These are phyloP conservation scores for Rhizopogon rudus DNA, from an alignment of 768 basidiomycete genomes.

Conservation along the genomic window DNA sequence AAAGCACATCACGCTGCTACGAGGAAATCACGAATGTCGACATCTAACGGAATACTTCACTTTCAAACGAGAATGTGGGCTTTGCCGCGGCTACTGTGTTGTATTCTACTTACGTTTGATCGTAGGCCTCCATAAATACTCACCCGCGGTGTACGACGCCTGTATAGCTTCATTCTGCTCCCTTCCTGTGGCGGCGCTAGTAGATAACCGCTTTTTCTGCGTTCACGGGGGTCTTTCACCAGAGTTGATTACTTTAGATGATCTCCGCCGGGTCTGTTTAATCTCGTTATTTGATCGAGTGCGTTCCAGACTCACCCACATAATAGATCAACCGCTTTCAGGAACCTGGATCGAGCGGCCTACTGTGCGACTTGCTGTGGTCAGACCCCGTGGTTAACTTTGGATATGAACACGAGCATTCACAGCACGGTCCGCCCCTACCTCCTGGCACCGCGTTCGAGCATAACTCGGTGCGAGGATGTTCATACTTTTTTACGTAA, in stretches of 20 bases:
- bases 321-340: constrained; percentile 82
- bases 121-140: constrained; percentile 88
- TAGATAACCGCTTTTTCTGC: constrained; percentile 95
- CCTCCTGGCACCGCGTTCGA: constrained; percentile 57
- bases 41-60: constrained; percentile 98
- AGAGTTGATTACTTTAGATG: constrained; percentile 72
- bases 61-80: constrained; percentile 90
- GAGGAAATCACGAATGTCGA: constrained; percentile 96
- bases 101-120: not conserved
- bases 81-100: constrained; percentile 19
- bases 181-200: constrained; percentile 84
- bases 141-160: constrained; percentile 78
- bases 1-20: constrained; percentile 71
- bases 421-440: constrained; percentile 46
- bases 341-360: constrained; percentile 88
- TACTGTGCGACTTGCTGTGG: constrained; percentile 96
- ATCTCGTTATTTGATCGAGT: not conserved
- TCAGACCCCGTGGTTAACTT: constrained; percentile 89
- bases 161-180: constrained; percentile 89
- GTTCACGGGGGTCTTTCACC: constrained; percentile 97
- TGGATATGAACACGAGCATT: constrained; percentile 68
- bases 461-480: constrained; percentile 85
- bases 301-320: constrained; percentile 6
- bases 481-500: constrained; percentile 90
- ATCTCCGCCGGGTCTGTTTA: constrained; percentile 54